Base-by-base conservation (phyloP, 441 rosid species). In the Adansonia grandidieri region DNA sequence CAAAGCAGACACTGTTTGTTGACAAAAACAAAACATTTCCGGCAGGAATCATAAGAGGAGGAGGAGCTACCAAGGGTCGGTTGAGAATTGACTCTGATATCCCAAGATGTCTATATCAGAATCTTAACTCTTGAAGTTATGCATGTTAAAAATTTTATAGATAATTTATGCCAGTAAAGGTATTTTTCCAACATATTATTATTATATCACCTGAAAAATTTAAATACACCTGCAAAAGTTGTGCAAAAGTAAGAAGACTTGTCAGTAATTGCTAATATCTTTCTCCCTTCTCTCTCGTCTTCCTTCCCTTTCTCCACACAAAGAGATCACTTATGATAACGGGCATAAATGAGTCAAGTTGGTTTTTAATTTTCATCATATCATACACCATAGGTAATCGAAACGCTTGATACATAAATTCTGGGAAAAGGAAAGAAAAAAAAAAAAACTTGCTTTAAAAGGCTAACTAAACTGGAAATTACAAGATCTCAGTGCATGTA, bases 391-490 rank as follows among this genome's bases (percentile, higher is more conserved):
- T n/a, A 17, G 24, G 54, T 10, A 11, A 67, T 67, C n/a, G 0
- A 67, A 64, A 6, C 22, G 64, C 4, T 4, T 67, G 7, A 19
- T 45, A 19, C 9, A 67, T 42, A 24, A 61, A 61, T 8, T 9
- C 6, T 65, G 24, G 14, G 50, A 66, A 66, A 66, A 19, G 54
- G 24, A 17, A 45, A 45, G 32, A 24, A 28, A 28, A 28, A 28
- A 28, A 28, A 28, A 28, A 17, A 45, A 24, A 40, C 15, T 37
- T 40, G 50, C n/a, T 32, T 28, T 37, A 65, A 65, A 9, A 65
- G 22, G 69, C n/a, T 48, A 65, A 67, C 37, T 24, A 28, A 62
- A 62, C 44, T 28, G 17, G 67, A 62, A 62, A 62, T 28, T 28
- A 63, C 19, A 37, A 47, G 8, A 69, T 69, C 19, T 48, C 11